Percentiles rank a stretch among this genome's conserved stretches.
These are phyloP conservation scores for Aspergillus fumigatiaffinis DNA, from an alignment of 2,329 filamentous ascomycete species.

Conservation along the genomic window DNA sequence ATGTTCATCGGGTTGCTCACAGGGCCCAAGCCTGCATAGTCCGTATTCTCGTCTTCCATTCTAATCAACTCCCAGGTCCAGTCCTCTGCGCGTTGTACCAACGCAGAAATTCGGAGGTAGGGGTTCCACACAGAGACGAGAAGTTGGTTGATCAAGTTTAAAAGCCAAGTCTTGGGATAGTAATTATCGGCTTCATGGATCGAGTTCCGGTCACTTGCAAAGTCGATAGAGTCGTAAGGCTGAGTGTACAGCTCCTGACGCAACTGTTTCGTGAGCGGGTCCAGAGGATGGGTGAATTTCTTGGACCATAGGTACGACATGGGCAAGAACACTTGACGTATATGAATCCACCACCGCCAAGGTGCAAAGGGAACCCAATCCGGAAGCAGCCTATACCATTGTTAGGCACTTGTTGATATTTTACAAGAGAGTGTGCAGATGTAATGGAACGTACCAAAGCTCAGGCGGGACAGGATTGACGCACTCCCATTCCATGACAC, in stretches of 20 bases:
- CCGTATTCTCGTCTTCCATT: conserved; percentile 90
- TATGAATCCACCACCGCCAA: conserved; percentile 98
- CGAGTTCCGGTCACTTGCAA: conserved; percentile 72
- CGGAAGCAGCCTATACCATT: conserved; percentile 59
- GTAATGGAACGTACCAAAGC: conserved; percentile 60
- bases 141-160: conserved; percentile 74
- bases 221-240: conserved; percentile 73
- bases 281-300: conserved; percentile 72
- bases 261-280: conserved; percentile 67
- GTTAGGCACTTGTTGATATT: conserved; percentile 8
- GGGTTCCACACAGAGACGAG: conserved; percentile 78
- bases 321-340: conserved; percentile 89
- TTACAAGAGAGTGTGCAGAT: not conserved
- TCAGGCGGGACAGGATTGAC: conserved; percentile 94
- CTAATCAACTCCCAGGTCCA: conserved; percentile 80
- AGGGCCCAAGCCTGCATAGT: conserved; percentile 78
- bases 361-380: conserved; percentile 88
- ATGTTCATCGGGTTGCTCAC: conserved; percentile 90
- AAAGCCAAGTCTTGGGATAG: conserved; percentile 81
- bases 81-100: conserved; percentile 70
- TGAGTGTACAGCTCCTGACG: conserved; percentile 79
- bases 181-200: conserved; percentile 82
- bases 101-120: conserved; percentile 61
- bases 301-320: conserved; percentile 91
- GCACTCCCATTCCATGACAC: conserved; percentile 81